A percentile compares a stretch with the other conserved stretches of the same genome.
Evolutionary conservation across 352 stramenopile species (phyloP).

Genomic region (Globisporangium takayamanum): DNA sequence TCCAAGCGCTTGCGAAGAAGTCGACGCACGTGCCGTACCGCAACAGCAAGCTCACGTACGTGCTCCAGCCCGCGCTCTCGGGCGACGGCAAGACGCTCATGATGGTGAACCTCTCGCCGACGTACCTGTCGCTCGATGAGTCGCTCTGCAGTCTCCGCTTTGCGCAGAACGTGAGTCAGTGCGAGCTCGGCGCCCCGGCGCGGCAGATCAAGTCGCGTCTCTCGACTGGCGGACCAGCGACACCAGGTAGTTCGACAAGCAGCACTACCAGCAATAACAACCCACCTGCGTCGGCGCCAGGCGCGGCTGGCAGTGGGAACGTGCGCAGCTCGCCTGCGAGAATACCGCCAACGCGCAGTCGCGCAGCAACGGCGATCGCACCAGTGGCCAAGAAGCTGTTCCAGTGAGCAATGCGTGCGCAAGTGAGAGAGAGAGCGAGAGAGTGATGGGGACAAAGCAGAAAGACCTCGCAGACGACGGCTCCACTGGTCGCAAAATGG

Average conservation of each 20-base stretch:
- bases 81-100: conserved; percentile 99
- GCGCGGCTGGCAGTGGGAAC: background rate
- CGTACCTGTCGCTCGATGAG: conserved; percentile 92
- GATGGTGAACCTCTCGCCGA: conserved; percentile 99
- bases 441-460: background rate
- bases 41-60: conserved; percentile 99
- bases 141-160: conserved; percentile 98
- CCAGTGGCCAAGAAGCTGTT: conserved; percentile 32
- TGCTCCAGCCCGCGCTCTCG: conserved; percentile 97
- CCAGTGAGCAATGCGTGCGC: conserved; percentile 12
- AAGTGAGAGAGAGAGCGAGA: background rate
- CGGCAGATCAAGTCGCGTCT: conserved; percentile 72
- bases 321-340: conserved; percentile 17
- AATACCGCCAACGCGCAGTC: conserved; percentile 8
- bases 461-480: background rate
- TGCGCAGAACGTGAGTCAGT: conserved; percentile 95
- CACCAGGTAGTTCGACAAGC: conserved; percentile 9
- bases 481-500: conserved; percentile 10
- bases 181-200: conserved; percentile 94
- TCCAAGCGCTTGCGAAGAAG: conserved; percentile 95
- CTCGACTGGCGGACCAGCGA: background rate
- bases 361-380: conserved; percentile 12
- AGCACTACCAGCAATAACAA: conserved; percentile 11
- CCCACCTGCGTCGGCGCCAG: conserved; percentile 1
- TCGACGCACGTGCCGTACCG: conserved; percentile 95